Conservation (phyloP, 768 basidiomycete genomes). For the Auricularia sp. region DNA sequence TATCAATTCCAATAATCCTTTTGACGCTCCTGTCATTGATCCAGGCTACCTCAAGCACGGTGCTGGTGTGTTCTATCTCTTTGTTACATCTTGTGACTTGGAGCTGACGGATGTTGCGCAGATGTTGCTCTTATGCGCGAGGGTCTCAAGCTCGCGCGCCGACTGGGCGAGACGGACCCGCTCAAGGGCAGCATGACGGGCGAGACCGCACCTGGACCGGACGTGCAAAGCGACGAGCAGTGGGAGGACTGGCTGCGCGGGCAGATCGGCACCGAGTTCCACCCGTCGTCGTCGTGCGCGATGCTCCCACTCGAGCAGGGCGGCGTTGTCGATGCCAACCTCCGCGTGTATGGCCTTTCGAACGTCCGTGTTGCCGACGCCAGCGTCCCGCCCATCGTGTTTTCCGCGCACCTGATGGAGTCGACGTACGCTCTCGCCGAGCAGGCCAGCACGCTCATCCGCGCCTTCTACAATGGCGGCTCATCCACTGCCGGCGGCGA, state of each 20-base stretch:
- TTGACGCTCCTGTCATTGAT: slow-evolving; percentile 52
- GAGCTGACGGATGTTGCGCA: slow-evolving; percentile 6
- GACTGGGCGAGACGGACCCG: slow-evolving; percentile 41
- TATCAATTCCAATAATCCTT: slow-evolving; percentile 49
- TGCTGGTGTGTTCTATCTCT: slow-evolving; percentile 26
- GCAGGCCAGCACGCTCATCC: slow-evolving; percentile 35
- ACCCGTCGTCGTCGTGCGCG: slow-evolving; percentile 46
- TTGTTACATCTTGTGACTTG: background rate
- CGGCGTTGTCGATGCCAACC: slow-evolving; percentile 48
- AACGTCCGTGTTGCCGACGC: slow-evolving; percentile 53
- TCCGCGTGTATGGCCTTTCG: slow-evolving; percentile 45
- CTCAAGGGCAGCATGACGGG: slow-evolving; percentile 32
- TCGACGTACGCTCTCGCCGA: slow-evolving; percentile 38
- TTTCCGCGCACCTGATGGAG: slow-evolving; percentile 32
- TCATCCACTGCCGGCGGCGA: background rate
- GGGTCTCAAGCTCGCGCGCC: slow-evolving; percentile 53
- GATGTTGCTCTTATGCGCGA: slow-evolving; percentile 43
- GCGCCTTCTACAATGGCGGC: slow-evolving; percentile 25
- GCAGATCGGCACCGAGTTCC: slow-evolving; percentile 42
- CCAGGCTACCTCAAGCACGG: slow-evolving; percentile 53
- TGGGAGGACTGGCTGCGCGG: slow-evolving; percentile 42
- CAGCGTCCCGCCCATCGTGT: slow-evolving; percentile 45
- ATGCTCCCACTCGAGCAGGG: slow-evolving; percentile 44
- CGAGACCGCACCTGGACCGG: slow-evolving; percentile 41
- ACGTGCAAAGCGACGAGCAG: slow-evolving; percentile 42